A percentile compares a stretch with the other conserved stretches of the same genome.
These are phyloP conservation scores for Scutellaria baicalensis DNA, from an alignment of 257 asterid species.

Conservation along the genomic window DNA sequence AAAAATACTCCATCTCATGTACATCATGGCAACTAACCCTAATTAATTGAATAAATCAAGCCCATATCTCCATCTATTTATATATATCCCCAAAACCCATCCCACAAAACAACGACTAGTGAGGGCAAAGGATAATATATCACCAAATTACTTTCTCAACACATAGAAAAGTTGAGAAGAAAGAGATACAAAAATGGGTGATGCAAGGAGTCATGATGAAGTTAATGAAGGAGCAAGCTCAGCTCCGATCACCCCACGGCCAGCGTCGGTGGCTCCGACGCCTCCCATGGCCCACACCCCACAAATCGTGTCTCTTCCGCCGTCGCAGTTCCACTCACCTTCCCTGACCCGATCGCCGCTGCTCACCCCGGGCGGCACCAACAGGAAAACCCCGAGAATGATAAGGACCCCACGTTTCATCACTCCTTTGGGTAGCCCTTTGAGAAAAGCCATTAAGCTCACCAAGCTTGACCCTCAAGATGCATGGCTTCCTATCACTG, in stretches of 20 bases:
- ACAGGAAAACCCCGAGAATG: slow-evolving; percentile 37
- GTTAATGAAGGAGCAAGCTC: slow-evolving; percentile 17
- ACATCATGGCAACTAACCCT: not conserved
- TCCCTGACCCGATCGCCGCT: slow-evolving; percentile 73
- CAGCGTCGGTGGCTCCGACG: slow-evolving; percentile 28
- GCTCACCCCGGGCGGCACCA: slow-evolving; percentile 38
- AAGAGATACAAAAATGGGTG: slow-evolving; percentile 15
- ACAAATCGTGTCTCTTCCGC: slow-evolving; percentile 53
- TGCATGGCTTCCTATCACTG: slow-evolving; percentile 91
- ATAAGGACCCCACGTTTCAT: slow-evolving; percentile 56
- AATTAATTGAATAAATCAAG: not conserved
- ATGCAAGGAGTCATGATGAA: not conserved
- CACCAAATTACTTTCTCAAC: not conserved
- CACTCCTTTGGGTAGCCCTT: slow-evolving; percentile 74
- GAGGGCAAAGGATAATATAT: too few relatives aligned
- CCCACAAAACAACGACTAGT: too few relatives aligned
- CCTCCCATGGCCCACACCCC: slow-evolving; percentile 39
- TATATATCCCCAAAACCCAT: not conserved
- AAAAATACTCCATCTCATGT: not conserved
- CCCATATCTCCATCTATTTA: not conserved
- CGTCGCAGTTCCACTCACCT: slow-evolving; percentile 77
- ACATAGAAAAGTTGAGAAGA: not conserved
- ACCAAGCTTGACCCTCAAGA: slow-evolving; percentile 76
- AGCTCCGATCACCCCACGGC: slow-evolving; percentile 46
- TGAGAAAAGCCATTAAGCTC: slow-evolving; percentile 63